These are phyloP conservation scores for Clarkia xantiana DNA, from an alignment of 345 rosid genomes.

Conservation along the genomic window DNA sequence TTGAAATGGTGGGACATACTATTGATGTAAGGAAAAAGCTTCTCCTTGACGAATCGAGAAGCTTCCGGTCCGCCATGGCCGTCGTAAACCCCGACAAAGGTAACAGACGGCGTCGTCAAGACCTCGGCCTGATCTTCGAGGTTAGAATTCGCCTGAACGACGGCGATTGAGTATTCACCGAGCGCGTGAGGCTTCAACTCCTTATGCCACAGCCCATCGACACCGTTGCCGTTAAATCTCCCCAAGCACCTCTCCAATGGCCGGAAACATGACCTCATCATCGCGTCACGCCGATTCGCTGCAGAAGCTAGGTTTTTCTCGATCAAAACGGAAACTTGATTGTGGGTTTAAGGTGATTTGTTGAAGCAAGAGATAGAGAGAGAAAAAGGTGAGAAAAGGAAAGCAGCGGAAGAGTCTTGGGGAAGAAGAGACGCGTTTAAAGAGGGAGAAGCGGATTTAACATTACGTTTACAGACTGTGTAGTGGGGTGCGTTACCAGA, in stretches of 20 bases:
- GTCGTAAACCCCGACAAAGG: conserved; percentile 81
- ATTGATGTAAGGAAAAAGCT: conserved; percentile 63
- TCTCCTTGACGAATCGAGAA: conserved; percentile 73
- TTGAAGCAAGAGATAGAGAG: too few relatives aligned
- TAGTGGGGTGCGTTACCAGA: background rate
- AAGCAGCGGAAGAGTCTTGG: background rate
- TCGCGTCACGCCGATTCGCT: too few relatives aligned
- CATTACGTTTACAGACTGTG: background rate
- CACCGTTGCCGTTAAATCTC: conserved; percentile 38
- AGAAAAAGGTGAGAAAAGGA: background rate
- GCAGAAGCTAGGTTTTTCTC: too few relatives aligned
- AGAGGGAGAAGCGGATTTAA: background rate
- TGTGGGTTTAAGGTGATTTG: too few relatives aligned
- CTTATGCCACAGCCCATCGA: conserved; percentile 65
- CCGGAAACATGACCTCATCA: conserved; percentile 39
- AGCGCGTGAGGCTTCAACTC: conserved; percentile 73
- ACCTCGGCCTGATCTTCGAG: conserved; percentile 93
- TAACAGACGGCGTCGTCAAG: conserved; percentile 53
- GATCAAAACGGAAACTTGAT: too few relatives aligned
- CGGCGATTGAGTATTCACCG: conserved; percentile 93
- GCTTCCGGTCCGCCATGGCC: conserved; percentile 99
- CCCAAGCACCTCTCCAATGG: conserved; percentile 69
- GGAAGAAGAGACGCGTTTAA: conserved; percentile 4
- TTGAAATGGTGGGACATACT: conserved; percentile 21
- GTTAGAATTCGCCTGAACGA: conserved; percentile 77